Conservation (phyloP, 169 alveolate genomes). For the Eimeria sp. region DNA sequence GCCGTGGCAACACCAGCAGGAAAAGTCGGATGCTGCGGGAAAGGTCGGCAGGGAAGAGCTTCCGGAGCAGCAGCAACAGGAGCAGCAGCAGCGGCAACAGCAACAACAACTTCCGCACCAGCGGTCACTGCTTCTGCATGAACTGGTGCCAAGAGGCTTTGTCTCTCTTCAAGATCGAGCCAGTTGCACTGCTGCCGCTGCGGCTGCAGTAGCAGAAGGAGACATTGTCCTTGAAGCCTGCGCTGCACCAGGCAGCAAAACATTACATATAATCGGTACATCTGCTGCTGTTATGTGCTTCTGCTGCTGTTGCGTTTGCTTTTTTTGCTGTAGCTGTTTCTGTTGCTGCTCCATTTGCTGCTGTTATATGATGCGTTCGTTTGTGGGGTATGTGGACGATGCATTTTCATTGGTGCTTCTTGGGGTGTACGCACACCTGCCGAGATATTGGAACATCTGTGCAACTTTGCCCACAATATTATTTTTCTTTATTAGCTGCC, state of each 20-base stretch:
- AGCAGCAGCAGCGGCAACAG: neutral
- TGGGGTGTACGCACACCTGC: neutral
- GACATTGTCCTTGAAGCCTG: slow-evolving; percentile 87
- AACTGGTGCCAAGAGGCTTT: slow-evolving; percentile 74
- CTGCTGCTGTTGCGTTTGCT: neutral
- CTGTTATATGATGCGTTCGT: neutral
- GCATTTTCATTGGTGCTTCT: neutral
- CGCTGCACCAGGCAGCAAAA: slow-evolving; percentile 89
- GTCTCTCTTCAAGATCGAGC: slow-evolving; percentile 84
- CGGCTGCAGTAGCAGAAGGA: slow-evolving; percentile 83
- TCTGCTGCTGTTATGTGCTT: neutral
- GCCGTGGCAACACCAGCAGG: neutral
- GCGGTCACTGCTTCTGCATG: slow-evolving; percentile 32
- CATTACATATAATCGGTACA: slow-evolving; percentile 85
- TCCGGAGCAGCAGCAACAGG: neutral
- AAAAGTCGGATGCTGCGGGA: neutral
- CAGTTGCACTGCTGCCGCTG: slow-evolving; percentile 83
- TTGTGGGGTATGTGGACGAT: neutral
- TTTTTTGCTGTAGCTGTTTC: slow-evolving; percentile 11
- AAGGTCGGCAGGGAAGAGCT: neutral
- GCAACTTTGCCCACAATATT: too few species aligned
- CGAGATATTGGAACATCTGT: too few species aligned
- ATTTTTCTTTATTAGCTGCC: too few species aligned
- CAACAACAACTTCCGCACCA: neutral
- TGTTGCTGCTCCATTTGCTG: slow-evolving; percentile 19